A percentile compares a stretch with the other conserved stretches of the same genome.
Evolutionary conservation across 2,329 filamentous ascomycete species (phyloP).

Genomic region (Fusarium robinianum): DNA sequence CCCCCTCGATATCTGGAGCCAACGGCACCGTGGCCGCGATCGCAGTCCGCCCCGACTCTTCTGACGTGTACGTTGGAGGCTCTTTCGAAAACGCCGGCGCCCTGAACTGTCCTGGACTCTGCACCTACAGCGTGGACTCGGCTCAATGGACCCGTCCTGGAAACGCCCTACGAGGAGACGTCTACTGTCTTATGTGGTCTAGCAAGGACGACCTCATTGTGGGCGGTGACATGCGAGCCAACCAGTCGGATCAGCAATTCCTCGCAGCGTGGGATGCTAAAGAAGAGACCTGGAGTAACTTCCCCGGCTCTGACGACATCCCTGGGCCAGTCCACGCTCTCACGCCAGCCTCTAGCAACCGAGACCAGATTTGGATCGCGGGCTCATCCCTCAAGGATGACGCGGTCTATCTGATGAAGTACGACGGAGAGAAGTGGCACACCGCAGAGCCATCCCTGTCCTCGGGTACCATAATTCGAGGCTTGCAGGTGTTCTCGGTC

Average conservation of each 20-base stretch:
- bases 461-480: constrained; percentile 69
- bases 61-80: constrained; percentile 84
- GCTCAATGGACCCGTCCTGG: constrained; percentile 83
- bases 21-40: constrained; percentile 78
- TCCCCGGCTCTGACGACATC: constrained; percentile 65
- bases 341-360: constrained; percentile 71
- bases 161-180: constrained; percentile 69
- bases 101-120: constrained; percentile 80
- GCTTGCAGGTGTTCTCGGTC: constrained; percentile 79
- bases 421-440: constrained; percentile 73
- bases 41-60: constrained; percentile 68
- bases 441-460: constrained; percentile 67
- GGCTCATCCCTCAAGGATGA: constrained; percentile 68
- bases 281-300: constrained; percentile 66
- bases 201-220: constrained; percentile 73
- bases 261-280: constrained; percentile 76
- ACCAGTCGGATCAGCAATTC: constrained; percentile 62
- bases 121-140: constrained; percentile 71
- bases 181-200: constrained; percentile 76
- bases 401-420: constrained; percentile 80
- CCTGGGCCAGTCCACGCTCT: constrained; percentile 82
- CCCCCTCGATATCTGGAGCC: constrained; percentile 72
- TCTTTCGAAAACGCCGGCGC: constrained; percentile 82
- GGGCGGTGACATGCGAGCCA: constrained; percentile 74
- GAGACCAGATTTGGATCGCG: constrained; percentile 78